These are phyloP conservation scores for Termitomyces sp. DNA, from an alignment of 768 basidiomycete species.

Conservation along the genomic window DNA sequence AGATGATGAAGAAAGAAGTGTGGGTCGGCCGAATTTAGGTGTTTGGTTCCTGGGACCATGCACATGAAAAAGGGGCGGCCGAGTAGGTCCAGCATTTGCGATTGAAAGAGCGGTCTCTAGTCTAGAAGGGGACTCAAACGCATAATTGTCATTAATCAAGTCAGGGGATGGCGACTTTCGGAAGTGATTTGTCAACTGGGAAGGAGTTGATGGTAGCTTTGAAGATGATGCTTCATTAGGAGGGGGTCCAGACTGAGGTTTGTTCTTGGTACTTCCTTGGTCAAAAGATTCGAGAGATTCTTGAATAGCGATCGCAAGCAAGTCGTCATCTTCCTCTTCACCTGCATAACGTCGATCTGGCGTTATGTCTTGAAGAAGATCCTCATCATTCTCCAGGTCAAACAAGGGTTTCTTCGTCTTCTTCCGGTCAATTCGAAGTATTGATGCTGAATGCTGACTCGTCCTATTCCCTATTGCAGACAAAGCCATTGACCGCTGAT, in stretches of 20 bases:
- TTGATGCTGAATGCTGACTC: conserved; percentile 29
- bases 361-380: conserved; percentile 6
- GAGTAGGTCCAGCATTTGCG: conserved; percentile 48
- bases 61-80: conserved; percentile 7
- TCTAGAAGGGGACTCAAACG: conserved; percentile 30
- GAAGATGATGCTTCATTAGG: conserved; percentile 6
- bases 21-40: conserved; percentile 25
- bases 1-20: conserved; percentile 19
- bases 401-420: conserved; percentile 44
- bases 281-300: conserved; percentile 62
- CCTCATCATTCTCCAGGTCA: conserved; percentile 44
- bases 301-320: conserved; percentile 54
- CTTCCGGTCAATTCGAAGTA: conserved; percentile 29
- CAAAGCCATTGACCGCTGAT: conserved; percentile 57
- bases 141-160: conserved; percentile 16
- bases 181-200: not conserved
- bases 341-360: conserved; percentile 18
- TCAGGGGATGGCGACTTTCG: not conserved
- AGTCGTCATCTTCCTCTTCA: conserved; percentile 38
- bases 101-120: conserved; percentile 67
- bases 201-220: conserved; percentile 2
- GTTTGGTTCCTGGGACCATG: conserved; percentile 2
- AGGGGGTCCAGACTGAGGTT: not conserved
- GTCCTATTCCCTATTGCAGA: conserved; percentile 50
- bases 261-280: conserved; percentile 11